Percentiles rank a stretch among this genome's conserved stretches.
phyloP scores from a whole-genome alignment of 1,284 basidiomycete species.

The Ganoderma lucidum region DNA sequence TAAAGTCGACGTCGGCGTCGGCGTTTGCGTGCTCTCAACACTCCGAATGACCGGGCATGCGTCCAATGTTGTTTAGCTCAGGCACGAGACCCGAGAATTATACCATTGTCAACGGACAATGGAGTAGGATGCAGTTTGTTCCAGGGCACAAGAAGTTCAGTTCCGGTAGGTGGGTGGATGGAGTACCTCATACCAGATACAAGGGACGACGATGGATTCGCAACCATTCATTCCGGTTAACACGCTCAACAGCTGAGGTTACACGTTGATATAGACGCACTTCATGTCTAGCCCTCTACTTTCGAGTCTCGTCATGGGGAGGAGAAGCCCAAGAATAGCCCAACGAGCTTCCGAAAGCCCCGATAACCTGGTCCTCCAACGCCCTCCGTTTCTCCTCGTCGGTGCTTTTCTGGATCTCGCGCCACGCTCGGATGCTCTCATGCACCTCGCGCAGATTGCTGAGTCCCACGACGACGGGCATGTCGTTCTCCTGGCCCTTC shows the following conservation, averaged over 20 bases:
- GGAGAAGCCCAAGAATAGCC: constrained; percentile 64
- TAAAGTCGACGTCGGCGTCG: not conserved
- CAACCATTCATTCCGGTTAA: constrained; percentile 4
- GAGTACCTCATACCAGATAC: not conserved
- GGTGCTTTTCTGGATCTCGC: constrained; percentile 56
- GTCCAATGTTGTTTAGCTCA: not conserved
- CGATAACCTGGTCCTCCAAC: constrained; percentile 56
- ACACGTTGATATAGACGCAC: not conserved
- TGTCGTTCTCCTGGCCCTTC: constrained; percentile 50
- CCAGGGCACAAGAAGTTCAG: not conserved
- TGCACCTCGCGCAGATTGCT: constrained; percentile 79
- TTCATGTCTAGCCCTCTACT: constrained; percentile 3
- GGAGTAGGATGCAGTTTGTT: not conserved
- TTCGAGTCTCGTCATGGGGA: constrained; percentile 40
- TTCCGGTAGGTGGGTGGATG: not conserved
- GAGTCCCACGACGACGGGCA: constrained; percentile 82
- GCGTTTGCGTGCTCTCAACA: not conserved
- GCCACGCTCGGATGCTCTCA: constrained; percentile 73
- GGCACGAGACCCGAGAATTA: not conserved
- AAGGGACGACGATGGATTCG: not conserved
- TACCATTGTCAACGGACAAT: not conserved
- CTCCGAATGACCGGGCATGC: not conserved
- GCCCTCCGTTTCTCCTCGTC: constrained; percentile 50
- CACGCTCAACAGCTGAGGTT: not conserved
- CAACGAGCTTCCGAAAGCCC: constrained; percentile 48